Conservation (phyloP, 2,329 filamentous ascomycete genomes). For the Teratosphaeria nubilosa region DNA sequence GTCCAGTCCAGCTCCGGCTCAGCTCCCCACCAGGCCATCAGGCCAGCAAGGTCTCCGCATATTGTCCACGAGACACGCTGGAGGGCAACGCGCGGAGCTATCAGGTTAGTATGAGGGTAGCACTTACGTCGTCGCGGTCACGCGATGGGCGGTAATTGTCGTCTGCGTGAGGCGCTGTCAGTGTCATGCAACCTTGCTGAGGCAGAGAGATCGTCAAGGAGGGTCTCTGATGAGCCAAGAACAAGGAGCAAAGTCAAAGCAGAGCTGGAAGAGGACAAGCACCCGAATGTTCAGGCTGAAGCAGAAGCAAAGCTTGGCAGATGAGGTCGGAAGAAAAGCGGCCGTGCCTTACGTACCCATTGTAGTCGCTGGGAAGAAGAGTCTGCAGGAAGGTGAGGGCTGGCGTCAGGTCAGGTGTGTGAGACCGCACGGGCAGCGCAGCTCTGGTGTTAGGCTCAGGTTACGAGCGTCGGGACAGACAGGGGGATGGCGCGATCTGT, state of each 20-base stretch:
- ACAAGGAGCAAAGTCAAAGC: background rate
- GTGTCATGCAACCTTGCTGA: background rate
- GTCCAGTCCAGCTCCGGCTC: background rate
- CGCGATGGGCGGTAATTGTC: constrained; percentile 13
- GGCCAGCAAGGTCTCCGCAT: background rate
- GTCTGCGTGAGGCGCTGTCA: constrained; percentile 7
- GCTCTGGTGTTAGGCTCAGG: background rate
- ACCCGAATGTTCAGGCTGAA: background rate
- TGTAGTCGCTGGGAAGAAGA: background rate
- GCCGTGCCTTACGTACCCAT: constrained; percentile 1
- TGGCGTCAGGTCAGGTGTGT: background rate
- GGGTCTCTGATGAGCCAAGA: background rate
- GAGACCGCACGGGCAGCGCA: background rate
- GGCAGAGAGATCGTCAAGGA: background rate
- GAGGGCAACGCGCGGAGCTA: background rate
- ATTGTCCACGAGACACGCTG: background rate
- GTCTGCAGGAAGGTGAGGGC: background rate
- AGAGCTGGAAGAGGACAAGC: background rate
- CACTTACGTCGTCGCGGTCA: constrained; percentile 10
- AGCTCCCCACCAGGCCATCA: background rate
- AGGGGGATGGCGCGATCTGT: background rate
- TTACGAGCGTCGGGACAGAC: background rate
- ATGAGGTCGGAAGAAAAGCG: background rate
- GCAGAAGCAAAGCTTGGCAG: background rate
- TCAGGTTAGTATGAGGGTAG: background rate